Evolutionary conservation across 2,329 filamentous ascomycete species (phyloP).

Genomic region (Xylaria polymorpha): DNA sequence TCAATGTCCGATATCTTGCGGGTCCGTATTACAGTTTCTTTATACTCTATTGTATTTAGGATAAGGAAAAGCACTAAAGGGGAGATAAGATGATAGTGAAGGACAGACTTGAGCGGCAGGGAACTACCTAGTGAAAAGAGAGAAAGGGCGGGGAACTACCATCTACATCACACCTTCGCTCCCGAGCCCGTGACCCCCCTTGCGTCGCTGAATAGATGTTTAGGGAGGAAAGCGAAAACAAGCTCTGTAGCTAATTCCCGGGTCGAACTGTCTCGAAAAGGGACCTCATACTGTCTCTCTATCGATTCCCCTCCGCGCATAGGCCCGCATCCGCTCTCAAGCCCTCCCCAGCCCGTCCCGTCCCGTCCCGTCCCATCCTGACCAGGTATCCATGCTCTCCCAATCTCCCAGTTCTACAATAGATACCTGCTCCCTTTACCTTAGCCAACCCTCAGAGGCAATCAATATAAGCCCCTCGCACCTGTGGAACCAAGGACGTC

Average conservation of each 20-base stretch:
- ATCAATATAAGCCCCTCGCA: conserved; percentile 13
- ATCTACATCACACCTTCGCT: not conserved
- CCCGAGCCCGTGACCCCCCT: not conserved
- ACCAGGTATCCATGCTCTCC: not conserved
- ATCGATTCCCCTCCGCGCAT: not conserved
- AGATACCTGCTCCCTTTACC: not conserved
- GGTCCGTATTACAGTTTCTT: not conserved
- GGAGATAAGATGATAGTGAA: not conserved
- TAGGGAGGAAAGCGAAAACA: not conserved
- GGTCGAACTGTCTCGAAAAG: no score
- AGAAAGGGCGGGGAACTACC: not conserved
- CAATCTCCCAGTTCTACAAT: not conserved
- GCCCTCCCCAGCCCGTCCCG: not conserved
- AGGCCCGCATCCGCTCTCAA: not conserved
- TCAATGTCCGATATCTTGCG: not conserved
- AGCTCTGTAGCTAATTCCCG: not conserved
- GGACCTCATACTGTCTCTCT: conserved; percentile 5
- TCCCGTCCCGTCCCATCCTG: conserved; percentile 9
- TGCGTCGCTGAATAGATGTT: not conserved
- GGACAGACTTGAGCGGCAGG: not conserved
- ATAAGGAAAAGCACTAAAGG: not conserved
- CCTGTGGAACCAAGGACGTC: conserved; percentile 24
- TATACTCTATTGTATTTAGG: not conserved
- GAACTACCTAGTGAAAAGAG: not conserved
- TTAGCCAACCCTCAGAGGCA: not conserved